A percentile compares a stretch with the other conserved stretches of the same genome.
phyloP scores from a whole-genome alignment of 2,329 filamentous ascomycete species.

The Microcera coccophila region DNA sequence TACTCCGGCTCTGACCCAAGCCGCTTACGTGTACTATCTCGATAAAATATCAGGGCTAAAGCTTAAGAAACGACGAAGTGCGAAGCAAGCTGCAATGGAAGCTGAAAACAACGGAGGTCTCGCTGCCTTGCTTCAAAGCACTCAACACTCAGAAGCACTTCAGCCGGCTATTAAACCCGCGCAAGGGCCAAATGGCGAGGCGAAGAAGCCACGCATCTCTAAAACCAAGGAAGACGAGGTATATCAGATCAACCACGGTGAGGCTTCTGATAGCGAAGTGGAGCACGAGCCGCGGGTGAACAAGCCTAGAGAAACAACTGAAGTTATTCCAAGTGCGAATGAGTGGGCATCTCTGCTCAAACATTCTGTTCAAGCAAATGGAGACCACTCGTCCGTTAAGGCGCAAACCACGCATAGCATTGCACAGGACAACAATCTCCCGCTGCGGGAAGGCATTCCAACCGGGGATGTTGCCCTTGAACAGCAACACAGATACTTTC shows the following conservation, averaged over 20 bases:
- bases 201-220: conserved; percentile 18
- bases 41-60: conserved; percentile 30
- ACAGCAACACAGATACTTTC: conserved; percentile 50
- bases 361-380: conserved; percentile 8
- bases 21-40: conserved; percentile 31
- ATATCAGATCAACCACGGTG: conserved; percentile 6
- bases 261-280: conserved; percentile 24
- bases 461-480: conserved; percentile 32
- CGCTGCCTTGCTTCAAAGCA: conserved; percentile 16
- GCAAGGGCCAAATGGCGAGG: conserved; percentile 9
- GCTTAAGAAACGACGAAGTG: conserved; percentile 30
- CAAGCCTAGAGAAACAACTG: conserved; percentile 10
- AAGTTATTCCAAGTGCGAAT: conserved; percentile 6
- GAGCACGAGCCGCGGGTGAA: conserved; percentile 24
- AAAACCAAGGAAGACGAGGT: conserved; percentile 19
- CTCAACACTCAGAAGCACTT: conserved; percentile 8
- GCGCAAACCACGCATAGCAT: background rate
- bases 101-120: conserved; percentile 25
- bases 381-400: background rate
- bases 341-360: conserved; percentile 3
- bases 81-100: conserved; percentile 28
- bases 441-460: conserved; percentile 22
- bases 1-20: conserved; percentile 20
- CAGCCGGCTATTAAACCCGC: conserved; percentile 5
- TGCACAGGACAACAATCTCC: conserved; percentile 6